Evolutionary conservation across 805 yeast genomes (phyloP).

Genomic region (Candida glaebosa): DNA sequence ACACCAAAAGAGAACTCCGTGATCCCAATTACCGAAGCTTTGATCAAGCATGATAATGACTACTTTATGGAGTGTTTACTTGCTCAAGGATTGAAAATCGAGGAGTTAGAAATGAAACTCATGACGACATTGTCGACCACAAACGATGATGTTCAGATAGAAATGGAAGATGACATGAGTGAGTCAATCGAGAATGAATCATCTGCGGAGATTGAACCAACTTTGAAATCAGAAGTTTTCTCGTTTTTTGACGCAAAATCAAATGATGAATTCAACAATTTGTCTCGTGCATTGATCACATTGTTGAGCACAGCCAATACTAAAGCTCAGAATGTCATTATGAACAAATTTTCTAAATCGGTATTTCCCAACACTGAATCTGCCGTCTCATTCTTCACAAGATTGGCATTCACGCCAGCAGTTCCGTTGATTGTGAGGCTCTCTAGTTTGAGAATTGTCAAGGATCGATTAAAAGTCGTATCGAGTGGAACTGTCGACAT

Average conservation of each 20-base stretch:
- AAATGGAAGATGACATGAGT: slow-evolving; percentile 18
- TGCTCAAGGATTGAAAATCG: slow-evolving; percentile 16
- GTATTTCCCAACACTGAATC: slow-evolving; percentile 39
- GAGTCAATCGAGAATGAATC: slow-evolving; percentile 19
- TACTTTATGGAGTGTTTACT: slow-evolving; percentile 19
- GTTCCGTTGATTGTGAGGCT: slow-evolving; percentile 58
- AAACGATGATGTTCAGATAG: slow-evolving; percentile 32
- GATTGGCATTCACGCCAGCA: slow-evolving; percentile 54
- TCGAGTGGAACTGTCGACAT: slow-evolving; percentile 26
- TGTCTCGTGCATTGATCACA: slow-evolving; percentile 42
- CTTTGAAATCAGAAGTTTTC: slow-evolving; percentile 12
- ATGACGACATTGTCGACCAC: slow-evolving; percentile 54
- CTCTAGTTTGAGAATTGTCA: slow-evolving; percentile 43
- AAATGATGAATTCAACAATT: slow-evolving; percentile 38
- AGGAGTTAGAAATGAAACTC: slow-evolving; percentile 51
- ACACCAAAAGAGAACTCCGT: slow-evolving; percentile 7
- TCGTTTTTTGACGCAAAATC: slow-evolving; percentile 22
- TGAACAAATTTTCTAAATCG: slow-evolving; percentile 13
- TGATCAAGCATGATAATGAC: slow-evolving; percentile 19
- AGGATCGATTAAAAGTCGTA: slow-evolving; percentile 28
- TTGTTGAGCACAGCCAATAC: slow-evolving; percentile 30
- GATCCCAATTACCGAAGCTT: slow-evolving; percentile 10
- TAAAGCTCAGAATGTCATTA: slow-evolving; percentile 12
- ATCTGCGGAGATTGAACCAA: slow-evolving; percentile 13
- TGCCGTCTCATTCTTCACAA: slow-evolving; percentile 53